Evolutionary conservation across 768 basidiomycete genomes (phyloP), one percentile per base, ranked within the genome.

Genomic region (Rhodotorula kratochvilovae): DNA sequence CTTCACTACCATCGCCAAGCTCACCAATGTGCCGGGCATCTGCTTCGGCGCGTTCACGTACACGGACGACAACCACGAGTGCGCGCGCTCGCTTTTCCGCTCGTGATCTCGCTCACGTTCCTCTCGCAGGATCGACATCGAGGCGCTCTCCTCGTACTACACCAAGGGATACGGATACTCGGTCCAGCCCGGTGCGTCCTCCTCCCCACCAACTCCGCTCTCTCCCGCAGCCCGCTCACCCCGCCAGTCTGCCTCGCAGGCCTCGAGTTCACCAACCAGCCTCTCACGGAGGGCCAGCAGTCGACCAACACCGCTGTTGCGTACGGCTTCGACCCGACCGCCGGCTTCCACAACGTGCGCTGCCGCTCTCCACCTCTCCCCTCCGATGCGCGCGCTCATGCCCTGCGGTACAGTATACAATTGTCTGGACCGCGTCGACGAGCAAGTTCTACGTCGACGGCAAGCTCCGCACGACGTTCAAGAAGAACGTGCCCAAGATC

Each of bases 301-400:
- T 19, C 23, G 21, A 56, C 60, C 2, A 29, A 31, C 27, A 21
- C 13, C 0, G 61, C 25, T 3, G 31, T 39, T 7, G 1, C 43
- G 2, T 68, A 68, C 55, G 61, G 46, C 39, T 63, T 68, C 19
- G 67, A 68, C 46, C 61, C 67, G 17, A 50, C 61, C 0, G 55
- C 31, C 7, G 67, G 58, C 35, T 68, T 57, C 61, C 67, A 68
- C 67, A 51, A 66, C 27, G 65, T 58, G 56, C 19, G 64, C n/a
- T 23, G n/a, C 45, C 10, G 13, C 5, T 29, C 2, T 15, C 39
- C 39, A 39, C 13, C 13, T 6, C 39, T 6, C 39, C 8, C 39
- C 8, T 39, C 39, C 39, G 39, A 7, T 13, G 39, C 39, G 39
- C 39, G 39, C 39, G n/a, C 39, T 39, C 8, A 39, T 39, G 39